Conservation (phyloP, 257 asterid species). For the Nicotiana knightiana region DNA sequence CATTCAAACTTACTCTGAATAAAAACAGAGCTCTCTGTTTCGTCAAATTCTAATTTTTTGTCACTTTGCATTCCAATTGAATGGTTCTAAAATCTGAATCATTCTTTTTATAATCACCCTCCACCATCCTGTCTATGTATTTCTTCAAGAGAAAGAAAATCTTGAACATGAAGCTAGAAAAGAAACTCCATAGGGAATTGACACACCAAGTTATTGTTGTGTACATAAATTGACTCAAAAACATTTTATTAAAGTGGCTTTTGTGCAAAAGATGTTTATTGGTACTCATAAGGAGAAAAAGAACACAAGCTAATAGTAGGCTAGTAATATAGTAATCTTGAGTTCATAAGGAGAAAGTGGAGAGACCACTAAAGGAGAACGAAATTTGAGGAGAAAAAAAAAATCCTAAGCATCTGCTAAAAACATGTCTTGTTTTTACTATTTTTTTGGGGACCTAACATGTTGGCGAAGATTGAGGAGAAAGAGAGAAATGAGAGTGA, state of each 20-base stretch:
- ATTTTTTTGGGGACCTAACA: not conserved
- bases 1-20: constrained; percentile 39
- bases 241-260: constrained; percentile 26
- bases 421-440: not conserved
- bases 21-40: constrained; percentile 40
- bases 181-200: constrained; percentile 24
- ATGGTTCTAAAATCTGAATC: constrained; percentile 20
- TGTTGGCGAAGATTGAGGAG: constrained; percentile 30
- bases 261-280: constrained; percentile 16
- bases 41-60: constrained; percentile 18
- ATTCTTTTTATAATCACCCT: constrained; percentile 19
- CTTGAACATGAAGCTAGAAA: constrained; percentile 31
- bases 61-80: constrained; percentile 21
- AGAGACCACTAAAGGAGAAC: constrained; percentile 23
- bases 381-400: constrained; percentile 27
- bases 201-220: constrained; percentile 26
- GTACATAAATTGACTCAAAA: constrained; percentile 19
- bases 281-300: constrained; percentile 32
- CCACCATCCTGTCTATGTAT: constrained; percentile 30
- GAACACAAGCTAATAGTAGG: not conserved
- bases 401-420: not conserved
- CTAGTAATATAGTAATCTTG: not conserved
- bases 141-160: constrained; percentile 25
- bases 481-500: constrained; percentile 11
- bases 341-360: constrained; percentile 30